Percentiles rank a stretch among this genome's conserved stretches.
These are phyloP conservation scores for Camelina sativa DNA, from an alignment of 345 rosid genomes.

Conservation along the genomic window DNA sequence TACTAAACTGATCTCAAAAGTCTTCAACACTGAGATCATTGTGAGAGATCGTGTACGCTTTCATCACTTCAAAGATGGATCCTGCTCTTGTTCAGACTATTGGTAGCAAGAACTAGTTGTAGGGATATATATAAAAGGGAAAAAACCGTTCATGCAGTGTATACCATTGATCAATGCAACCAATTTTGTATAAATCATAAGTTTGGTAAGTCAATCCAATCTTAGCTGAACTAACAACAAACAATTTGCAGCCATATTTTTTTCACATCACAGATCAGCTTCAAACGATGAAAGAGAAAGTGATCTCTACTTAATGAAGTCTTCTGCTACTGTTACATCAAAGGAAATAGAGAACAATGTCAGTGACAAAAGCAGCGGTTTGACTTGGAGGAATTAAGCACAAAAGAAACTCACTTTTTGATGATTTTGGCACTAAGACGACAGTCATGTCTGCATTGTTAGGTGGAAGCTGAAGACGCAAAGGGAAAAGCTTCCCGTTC, in stretches of 20 bases:
- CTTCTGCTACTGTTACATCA: constrained; percentile 41
- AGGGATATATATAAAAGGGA: background rate
- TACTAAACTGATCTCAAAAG: constrained; percentile 64
- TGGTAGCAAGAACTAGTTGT: constrained; percentile 50
- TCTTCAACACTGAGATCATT: constrained; percentile 65
- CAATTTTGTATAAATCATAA: constrained; percentile 26
- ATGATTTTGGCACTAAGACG: constrained; percentile 63
- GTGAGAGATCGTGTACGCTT: constrained; percentile 78
- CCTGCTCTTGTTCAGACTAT: constrained; percentile 76
- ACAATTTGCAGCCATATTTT: constrained; percentile 12
- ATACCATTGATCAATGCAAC: constrained; percentile 2
- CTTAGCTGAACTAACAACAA: constrained; percentile 33
- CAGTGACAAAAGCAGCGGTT: constrained; percentile 5
- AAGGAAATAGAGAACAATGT: constrained; percentile 9
- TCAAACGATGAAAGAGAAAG: constrained; percentile 2
- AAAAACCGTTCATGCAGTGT: background rate
- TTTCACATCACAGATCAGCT: constrained; percentile 28
- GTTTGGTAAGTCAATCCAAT: constrained; percentile 25
- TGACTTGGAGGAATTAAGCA: background rate
- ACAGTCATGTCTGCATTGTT: constrained; percentile 85
- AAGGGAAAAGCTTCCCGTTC: constrained; percentile 81
- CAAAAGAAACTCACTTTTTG: constrained; percentile 53
- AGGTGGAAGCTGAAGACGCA: constrained; percentile 94
- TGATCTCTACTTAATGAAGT: constrained; percentile 32
- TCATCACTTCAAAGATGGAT: constrained; percentile 76